phyloP scores from a whole-genome alignment of 2,329 filamentous ascomycete species.

The Aspergillus unguis region DNA sequence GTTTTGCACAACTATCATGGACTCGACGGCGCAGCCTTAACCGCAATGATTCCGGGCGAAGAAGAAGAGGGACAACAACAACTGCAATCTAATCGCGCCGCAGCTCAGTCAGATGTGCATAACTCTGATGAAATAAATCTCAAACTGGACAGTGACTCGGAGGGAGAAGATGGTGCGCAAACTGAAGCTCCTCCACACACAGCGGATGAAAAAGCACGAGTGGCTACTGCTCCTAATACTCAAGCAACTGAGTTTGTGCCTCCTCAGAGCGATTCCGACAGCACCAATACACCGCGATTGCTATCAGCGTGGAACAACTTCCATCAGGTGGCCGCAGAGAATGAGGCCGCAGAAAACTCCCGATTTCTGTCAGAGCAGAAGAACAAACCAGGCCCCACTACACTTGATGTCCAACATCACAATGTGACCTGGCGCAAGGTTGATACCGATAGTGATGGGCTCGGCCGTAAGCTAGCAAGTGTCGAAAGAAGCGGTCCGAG shows the following conservation, averaged over 20 bases:
- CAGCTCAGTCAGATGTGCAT: not conserved
- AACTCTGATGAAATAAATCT: no score
- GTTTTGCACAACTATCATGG: constrained; percentile 26
- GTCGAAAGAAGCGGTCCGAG: constrained; percentile 16
- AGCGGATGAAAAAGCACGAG: not conserved
- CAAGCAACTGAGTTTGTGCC: not conserved
- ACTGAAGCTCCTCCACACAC: not conserved
- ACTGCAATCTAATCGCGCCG: not conserved
- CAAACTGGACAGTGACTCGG: no score
- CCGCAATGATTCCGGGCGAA: constrained; percentile 11
- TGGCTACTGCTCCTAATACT: not conserved
- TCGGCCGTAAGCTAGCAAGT: constrained; percentile 22
- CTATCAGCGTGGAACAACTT: constrained; percentile 42
- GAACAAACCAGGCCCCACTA: constrained; percentile 12
- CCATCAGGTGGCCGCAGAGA: constrained; percentile 28
- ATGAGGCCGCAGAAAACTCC: constrained; percentile 33
- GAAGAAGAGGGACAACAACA: constrained; percentile 1
- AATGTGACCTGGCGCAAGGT: constrained; percentile 41
- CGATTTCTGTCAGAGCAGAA: constrained; percentile 26
- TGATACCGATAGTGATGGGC: constrained; percentile 28
- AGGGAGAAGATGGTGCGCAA: not conserved
- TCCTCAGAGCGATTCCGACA: not conserved
- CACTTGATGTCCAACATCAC: constrained; percentile 23
- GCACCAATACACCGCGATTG: constrained; percentile 8
- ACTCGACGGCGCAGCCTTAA: constrained; percentile 19